These are phyloP conservation scores for Inga oerstediana DNA, from an alignment of 306 rosid genomes.

Conservation along the genomic window DNA sequence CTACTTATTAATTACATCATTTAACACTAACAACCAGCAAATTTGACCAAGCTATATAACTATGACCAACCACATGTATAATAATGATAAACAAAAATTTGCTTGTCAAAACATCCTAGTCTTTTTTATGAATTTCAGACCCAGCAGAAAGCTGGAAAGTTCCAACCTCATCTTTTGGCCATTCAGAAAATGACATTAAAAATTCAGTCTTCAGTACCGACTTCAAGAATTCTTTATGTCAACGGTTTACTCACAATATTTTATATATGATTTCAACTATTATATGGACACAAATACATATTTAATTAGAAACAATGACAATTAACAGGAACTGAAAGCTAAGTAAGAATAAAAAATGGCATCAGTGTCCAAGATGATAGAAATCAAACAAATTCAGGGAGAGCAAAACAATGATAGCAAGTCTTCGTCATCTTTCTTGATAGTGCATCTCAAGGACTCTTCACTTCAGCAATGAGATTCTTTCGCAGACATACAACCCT, in stretches of 20 bases:
- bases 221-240: neutral
- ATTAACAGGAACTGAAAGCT: neutral
- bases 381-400: neutral
- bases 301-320: neutral
- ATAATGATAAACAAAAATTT: neutral
- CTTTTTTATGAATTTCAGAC: neutral
- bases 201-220: neutral
- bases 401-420: neutral
- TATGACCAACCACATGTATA: neutral
- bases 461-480: neutral
- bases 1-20: too few relatives aligned
- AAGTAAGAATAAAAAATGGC: neutral
- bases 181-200: neutral
- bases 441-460: neutral
- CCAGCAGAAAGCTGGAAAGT: neutral
- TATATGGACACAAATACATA: neutral
- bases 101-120: neutral
- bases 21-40: too few relatives aligned
- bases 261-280: neutral
- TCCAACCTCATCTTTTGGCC: neutral
- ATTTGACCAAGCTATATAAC: too few relatives aligned
- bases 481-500: neutral
- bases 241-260: neutral
- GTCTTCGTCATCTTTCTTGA: neutral
- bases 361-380: neutral